Conservation (phyloP, 108 stramenopile genomes). For the Epithemia pelagica region DNA sequence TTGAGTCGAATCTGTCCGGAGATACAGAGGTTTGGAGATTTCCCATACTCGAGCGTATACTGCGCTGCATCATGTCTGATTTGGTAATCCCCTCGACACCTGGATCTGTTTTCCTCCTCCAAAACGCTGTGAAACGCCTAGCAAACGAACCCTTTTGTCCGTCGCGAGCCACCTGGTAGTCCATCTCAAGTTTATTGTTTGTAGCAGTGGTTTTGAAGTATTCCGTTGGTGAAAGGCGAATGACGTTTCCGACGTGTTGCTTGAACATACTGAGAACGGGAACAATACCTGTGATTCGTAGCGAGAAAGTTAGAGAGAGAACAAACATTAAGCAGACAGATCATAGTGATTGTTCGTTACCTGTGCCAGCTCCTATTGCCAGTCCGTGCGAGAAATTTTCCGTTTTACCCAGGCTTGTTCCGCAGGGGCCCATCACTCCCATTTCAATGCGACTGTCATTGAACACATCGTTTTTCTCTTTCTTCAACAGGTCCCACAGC, state of each 20-base stretch:
- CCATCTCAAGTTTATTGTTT: conserved; percentile 8
- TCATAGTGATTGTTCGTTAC: not conserved
- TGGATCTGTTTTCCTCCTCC: not conserved
- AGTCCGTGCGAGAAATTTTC: conserved; percentile 27
- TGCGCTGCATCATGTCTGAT: not conserved
- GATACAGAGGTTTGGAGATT: not conserved
- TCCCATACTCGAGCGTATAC: not conserved
- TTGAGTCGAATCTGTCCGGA: not conserved
- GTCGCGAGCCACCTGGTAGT: conserved; percentile 11
- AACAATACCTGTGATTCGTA: conserved; percentile 42
- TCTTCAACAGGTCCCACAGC: conserved; percentile 14
- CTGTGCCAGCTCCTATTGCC: conserved; percentile 33
- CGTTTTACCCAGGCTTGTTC: conserved; percentile 24
- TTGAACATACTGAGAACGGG: conserved; percentile 36
- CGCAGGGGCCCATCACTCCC: conserved; percentile 39
- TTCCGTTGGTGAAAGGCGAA: conserved; percentile 19
- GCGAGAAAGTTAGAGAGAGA: not conserved
- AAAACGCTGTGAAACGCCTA: not conserved
- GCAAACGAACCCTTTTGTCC: conserved; percentile 14
- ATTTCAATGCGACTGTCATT: not conserved
- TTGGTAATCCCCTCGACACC: not conserved
- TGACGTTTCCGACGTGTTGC: conserved; percentile 21
- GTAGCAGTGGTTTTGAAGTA: conserved; percentile 9
- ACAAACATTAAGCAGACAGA: no score
- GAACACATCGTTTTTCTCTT: not conserved